A percentile compares a stretch with the other conserved stretches of the same genome.
These are phyloP conservation scores for Suillus tomentosus DNA, from an alignment of 768 basidiomycete genomes.

Conservation along the genomic window DNA sequence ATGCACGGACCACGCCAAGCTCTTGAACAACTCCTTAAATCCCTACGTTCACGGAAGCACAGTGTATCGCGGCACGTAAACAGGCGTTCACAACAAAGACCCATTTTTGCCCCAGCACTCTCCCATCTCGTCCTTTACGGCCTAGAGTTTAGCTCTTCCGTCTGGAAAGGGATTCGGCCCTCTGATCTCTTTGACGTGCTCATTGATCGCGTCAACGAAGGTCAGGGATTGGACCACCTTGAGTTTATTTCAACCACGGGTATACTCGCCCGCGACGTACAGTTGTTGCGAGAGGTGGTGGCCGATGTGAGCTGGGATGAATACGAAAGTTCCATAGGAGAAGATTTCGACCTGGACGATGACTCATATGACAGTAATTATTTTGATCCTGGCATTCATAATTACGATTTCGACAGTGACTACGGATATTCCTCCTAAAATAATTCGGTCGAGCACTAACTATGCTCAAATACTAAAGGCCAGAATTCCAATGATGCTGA, in stretches of 20 bases:
- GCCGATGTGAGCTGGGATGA: slow-evolving; percentile 7
- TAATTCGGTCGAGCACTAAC: not conserved
- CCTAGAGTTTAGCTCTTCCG: not conserved
- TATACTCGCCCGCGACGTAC: not conserved
- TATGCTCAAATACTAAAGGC: not conserved
- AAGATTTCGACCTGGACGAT: not conserved
- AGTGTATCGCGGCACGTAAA: not conserved
- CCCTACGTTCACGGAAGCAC: not conserved
- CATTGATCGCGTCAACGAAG: slow-evolving; percentile 8
- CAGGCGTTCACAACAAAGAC: not conserved
- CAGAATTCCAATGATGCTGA: not conserved
- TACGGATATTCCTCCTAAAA: not conserved
- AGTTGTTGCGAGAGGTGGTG: slow-evolving; percentile 10
- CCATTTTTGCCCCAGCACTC: slow-evolving; percentile 6
- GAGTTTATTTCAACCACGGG: not conserved
- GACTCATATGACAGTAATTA: not conserved
- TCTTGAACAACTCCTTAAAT: not conserved
- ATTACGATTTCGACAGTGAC: not conserved
- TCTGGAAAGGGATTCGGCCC: not conserved
- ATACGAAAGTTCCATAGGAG: not conserved
- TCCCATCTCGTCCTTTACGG: not conserved
- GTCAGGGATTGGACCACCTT: not conserved
- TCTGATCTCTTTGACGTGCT: slow-evolving; percentile 5
- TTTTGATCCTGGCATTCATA: not conserved
- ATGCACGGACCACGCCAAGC: not conserved